Evolutionary conservation across 306 rosid species (phyloP), one percentile per base, ranked within the genome.

Genomic region (Cicer arietinum): DNA sequence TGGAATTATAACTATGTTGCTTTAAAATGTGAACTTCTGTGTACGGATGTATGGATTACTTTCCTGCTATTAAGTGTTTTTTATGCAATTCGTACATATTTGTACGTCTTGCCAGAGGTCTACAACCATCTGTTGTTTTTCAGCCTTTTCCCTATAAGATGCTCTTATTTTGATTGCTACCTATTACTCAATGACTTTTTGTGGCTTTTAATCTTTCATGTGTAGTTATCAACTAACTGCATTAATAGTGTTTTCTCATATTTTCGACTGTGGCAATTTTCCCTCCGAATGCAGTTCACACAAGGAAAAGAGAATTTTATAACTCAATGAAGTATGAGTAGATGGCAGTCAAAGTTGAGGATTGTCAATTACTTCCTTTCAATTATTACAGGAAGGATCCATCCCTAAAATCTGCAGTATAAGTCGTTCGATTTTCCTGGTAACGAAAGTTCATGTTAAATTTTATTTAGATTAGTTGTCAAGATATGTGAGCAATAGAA

Each of bases 341-440:
- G 74, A 79, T 85, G 86, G 82, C 66, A 60, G 68, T 79, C 62
- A 71, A 75, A 25, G 51, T 71, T 60, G 80, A 75, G 71, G 79
- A 46, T 65, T 75, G 45, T 75, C 69, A 69, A 4, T 84, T 74
- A 56, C 78, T 46, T 77, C 67, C 67, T 47, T 68, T 81, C 12
- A 53, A 17, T 73, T 35, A 51, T 71, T 41, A 47, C 73, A 73
- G 57, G 78, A 77, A 63, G 71, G 76, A 77, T 64, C 62, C 65
- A 16, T 70, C 61, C 62, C 42, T 73, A 61, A 68, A 62, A 45
- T 75, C 78, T 78, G 77, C 81, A 30, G 48, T 41, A 62, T 77
- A 71, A 53, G 11, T 43, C 73, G 57, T 71, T 68, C 78, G 6
- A 54, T 68, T 47, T 63, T 67, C 47, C 73, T 53, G 84, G 84